Base-by-base conservation (phyloP, 495 filamentous ascomycete genomes). In the Penicillium bovifimosum region DNA sequence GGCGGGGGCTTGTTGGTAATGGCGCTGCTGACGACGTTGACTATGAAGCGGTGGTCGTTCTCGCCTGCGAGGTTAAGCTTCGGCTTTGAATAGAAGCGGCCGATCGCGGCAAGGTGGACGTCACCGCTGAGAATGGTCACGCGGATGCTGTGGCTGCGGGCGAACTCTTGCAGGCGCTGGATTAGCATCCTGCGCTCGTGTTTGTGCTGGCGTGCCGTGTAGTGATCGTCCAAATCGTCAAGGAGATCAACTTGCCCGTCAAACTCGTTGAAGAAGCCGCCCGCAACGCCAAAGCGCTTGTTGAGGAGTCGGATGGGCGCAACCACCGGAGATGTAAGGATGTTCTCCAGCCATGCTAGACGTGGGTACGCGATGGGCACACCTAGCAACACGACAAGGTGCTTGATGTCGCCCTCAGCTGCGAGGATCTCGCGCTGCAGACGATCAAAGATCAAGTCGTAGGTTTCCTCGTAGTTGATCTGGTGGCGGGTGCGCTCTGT, bases 1-100 rank as follows among this genome's bases (percentile, higher is more conserved):
- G 92, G 90, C 1, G 92, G 92, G 7, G 92, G 92, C 71, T 95
- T 93, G 74, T 96, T 96, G 55, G 91, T 91, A 65, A 97, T 95
- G 40, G 87, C 87, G 27, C 78, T 83, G 51, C 81, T 85, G 62
- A 91, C 76, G 52, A 91, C 73, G 60, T 90, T 90, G 52, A 80
- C 78, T 71, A 89, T 90, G 68, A 84, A 91, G 10, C 87, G 74
- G 55, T 80, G 82, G 65, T 90, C 87, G 14, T 78, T 69, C 49
- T 80, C 76, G 29, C 77, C 73, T 2, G 81, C 73, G 36, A 90
- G 69, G n/a, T 73, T 69, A 1, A 87, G 71, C 53, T 79, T 79
- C 0, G 82, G 78, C 45, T 84, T 82, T 18, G 80, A 81, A 70
- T 88, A 91, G 70, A 91, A 89, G 41, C 86, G 80, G 2, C 87